Evolutionary conservation across 805 yeast species (phyloP).

Genomic region (Ascoidea tarda): DNA sequence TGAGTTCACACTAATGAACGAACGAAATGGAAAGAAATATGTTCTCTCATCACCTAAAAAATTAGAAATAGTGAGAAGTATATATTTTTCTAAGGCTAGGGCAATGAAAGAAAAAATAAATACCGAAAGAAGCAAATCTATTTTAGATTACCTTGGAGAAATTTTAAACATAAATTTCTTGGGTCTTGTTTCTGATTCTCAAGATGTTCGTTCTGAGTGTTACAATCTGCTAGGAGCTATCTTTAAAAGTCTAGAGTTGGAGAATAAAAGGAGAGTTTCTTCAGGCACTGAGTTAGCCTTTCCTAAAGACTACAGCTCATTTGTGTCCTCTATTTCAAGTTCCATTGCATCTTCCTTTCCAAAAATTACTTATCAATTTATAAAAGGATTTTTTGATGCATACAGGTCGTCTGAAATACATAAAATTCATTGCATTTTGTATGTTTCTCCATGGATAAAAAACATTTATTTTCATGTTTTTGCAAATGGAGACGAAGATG

Average conservation of each 20-base stretch:
- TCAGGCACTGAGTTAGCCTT: slow-evolving; percentile 35
- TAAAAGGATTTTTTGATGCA: slow-evolving; percentile 30
- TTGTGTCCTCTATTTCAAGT: slow-evolving; percentile 33
- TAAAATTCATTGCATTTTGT: slow-evolving; percentile 7
- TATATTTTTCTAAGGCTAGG: slow-evolving; percentile 5
- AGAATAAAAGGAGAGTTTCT: slow-evolving; percentile 28
- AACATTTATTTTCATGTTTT: slow-evolving; percentile 32
- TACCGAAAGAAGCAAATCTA: neutral
- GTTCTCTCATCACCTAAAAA: slow-evolving; percentile 5
- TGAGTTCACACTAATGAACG: slow-evolving; percentile 4
- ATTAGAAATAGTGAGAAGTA: slow-evolving; percentile 2
- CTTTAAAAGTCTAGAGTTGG: slow-evolving; percentile 28
- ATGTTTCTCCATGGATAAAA: slow-evolving; percentile 32
- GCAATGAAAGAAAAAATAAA: neutral
- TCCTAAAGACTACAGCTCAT: slow-evolving; percentile 40
- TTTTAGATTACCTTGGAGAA: slow-evolving; percentile 6
- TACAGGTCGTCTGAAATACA: slow-evolving; percentile 21
- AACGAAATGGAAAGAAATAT: slow-evolving; percentile 2
- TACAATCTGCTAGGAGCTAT: slow-evolving; percentile 12
- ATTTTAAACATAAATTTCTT: slow-evolving; percentile 6
- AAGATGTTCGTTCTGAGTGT: slow-evolving; percentile 15
- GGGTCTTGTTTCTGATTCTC: slow-evolving; percentile 11
- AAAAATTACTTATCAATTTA: slow-evolving; percentile 34
- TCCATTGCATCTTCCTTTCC: slow-evolving; percentile 33
- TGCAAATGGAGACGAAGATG: slow-evolving; percentile 23